phyloP scores from a whole-genome alignment of 208 protist species.

The Leishmania tropica region DNA sequence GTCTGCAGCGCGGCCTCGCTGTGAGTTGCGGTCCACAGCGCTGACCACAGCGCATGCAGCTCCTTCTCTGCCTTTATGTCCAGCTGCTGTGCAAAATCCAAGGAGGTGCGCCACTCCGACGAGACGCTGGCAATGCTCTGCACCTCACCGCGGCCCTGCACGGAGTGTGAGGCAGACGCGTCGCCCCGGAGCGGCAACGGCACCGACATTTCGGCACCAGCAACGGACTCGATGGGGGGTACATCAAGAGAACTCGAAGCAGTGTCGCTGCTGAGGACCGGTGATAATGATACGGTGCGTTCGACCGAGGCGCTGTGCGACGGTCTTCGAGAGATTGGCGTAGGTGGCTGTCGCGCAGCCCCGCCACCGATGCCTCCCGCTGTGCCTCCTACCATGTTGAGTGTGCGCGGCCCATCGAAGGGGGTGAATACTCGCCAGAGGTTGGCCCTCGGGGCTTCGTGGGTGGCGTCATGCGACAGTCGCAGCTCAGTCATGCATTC shows the following conservation, averaged over 20 bases:
- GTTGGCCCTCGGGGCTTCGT: neutral
- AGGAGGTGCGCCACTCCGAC: constrained; percentile 17
- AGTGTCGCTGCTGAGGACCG: constrained; percentile 31
- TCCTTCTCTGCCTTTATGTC: constrained; percentile 49
- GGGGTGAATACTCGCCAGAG: neutral
- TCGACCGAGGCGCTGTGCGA: neutral
- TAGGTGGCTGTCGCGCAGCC: neutral
- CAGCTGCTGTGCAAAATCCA: constrained; percentile 52
- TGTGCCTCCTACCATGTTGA: neutral
- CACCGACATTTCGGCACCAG: neutral
- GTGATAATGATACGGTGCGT: constrained; percentile 15
- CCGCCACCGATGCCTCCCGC: neutral
- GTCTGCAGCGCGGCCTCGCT: constrained; percentile 41
- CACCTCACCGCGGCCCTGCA: neutral
- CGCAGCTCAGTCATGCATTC: constrained; percentile 7
- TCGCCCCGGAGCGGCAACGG: constrained; percentile 4
- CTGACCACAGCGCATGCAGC: constrained; percentile 42
- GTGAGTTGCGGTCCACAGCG: constrained; percentile 49
- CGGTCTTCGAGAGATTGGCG: neutral
- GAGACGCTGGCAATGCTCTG: constrained; percentile 1
- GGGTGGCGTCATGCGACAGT: neutral
- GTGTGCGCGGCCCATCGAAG: neutral
- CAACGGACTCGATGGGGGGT: neutral
- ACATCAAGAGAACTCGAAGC: constrained; percentile 2
- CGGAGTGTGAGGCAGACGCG: neutral